Conservation (phyloP, 2,329 filamentous ascomycete genomes). For the Xylaria hypoxylon region DNA sequence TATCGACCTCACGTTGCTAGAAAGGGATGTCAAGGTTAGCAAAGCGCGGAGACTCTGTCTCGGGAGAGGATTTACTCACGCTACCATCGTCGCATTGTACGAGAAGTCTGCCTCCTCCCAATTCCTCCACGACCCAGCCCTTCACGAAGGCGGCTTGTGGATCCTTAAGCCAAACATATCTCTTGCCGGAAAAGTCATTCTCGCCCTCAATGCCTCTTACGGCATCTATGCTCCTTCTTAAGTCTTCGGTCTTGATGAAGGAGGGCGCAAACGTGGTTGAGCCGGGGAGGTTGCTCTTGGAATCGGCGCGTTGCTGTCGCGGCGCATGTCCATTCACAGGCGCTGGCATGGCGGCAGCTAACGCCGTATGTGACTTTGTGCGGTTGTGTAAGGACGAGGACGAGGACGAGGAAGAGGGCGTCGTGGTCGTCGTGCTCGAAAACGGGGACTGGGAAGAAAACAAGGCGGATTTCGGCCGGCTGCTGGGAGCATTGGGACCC, state of each 20-base stretch:
- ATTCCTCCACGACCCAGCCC: conserved; percentile 90
- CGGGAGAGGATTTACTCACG: conserved; percentile 62
- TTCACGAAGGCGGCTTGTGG: conserved; percentile 88
- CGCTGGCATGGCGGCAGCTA: conserved; percentile 56
- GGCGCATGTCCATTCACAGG: conserved; percentile 52
- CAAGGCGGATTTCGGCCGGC: conserved; percentile 77
- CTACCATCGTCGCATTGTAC: conserved; percentile 95
- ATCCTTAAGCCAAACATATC: conserved; percentile 98
- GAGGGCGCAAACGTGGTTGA: conserved; percentile 93
- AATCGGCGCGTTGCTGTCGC: conserved; percentile 66
- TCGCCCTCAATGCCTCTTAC: conserved; percentile 89
- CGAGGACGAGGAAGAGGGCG: conserved; percentile 43
- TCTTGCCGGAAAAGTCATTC: conserved; percentile 98
- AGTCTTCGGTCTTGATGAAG: conserved; percentile 91
- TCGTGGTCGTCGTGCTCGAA: conserved; percentile 54
- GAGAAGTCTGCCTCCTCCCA: conserved; percentile 74
- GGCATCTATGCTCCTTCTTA: conserved; percentile 67
- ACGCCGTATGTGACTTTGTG: conserved; percentile 73
- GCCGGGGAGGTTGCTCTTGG: conserved; percentile 71
- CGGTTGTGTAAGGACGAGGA: conserved; percentile 64
- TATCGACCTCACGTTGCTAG: conserved; percentile 86
- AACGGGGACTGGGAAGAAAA: conserved; percentile 70
- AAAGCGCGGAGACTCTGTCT: conserved; percentile 35
- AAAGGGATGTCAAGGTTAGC: conserved; percentile 17
- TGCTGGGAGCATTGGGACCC: conserved; percentile 47